Conservation (phyloP, 176 grass and related monocot species). For the Triticum urartu region DNA sequence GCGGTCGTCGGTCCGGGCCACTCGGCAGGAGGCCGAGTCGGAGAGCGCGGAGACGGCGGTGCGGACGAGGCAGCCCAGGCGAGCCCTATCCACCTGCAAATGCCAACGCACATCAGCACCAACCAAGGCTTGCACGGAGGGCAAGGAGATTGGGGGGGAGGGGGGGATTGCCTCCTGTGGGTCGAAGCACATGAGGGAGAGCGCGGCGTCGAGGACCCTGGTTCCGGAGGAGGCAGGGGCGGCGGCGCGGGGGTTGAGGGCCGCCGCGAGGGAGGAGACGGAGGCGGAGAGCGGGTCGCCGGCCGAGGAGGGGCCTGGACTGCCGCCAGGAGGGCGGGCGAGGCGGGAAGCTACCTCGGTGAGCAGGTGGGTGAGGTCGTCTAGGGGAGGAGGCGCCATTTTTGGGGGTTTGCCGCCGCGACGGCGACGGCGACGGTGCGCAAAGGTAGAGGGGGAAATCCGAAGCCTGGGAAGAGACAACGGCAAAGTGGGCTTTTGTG, state of each 20-base stretch:
- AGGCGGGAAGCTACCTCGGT: constrained; percentile 38
- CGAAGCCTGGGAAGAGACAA: not conserved
- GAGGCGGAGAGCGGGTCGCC: not conserved
- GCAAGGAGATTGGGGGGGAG: too few relatives aligned
- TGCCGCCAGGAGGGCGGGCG: not conserved
- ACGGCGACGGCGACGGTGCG: not conserved
- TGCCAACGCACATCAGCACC: not conserved
- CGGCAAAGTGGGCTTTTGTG: not conserved
- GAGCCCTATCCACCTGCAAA: constrained; percentile 51
- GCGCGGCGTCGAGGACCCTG: constrained; percentile 69
- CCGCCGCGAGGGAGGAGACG: constrained; percentile 59
- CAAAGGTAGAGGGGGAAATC: too few relatives aligned
- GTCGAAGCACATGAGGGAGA: constrained; percentile 89
- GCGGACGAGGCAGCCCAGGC: constrained; percentile 50
- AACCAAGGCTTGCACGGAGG: not conserved
- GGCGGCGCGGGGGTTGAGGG: constrained; percentile 38
- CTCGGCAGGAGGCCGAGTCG: constrained; percentile 48
- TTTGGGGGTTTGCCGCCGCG: not conserved
- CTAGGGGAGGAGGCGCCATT: constrained; percentile 39
- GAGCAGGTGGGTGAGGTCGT: constrained; percentile 42
- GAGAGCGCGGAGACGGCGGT: constrained; percentile 56
- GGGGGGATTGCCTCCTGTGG: constrained; percentile 26
- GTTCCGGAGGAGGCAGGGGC: constrained; percentile 9
- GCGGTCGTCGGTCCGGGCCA: constrained; percentile 19
- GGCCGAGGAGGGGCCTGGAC: not conserved